Evolutionary conservation across 2,329 filamentous ascomycete species (phyloP).

Genomic region (Diaporthe aspalathi): DNA sequence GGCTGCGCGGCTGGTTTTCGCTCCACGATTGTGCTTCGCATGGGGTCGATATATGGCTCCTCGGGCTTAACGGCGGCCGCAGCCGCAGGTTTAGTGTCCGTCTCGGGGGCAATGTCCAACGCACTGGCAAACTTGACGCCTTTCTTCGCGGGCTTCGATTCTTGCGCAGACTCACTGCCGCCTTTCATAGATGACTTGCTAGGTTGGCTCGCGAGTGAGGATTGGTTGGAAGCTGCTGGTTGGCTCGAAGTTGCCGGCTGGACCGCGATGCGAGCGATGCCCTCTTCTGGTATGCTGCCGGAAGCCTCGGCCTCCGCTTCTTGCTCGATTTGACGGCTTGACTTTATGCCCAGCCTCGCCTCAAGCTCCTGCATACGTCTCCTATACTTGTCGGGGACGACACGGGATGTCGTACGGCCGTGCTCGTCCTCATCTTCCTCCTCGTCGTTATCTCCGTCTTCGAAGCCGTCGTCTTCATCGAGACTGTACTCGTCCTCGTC

Average conservation of each 20-base stretch:
- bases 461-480: constrained; percentile 63
- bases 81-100: constrained; percentile 42
- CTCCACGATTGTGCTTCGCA: constrained; percentile 45
- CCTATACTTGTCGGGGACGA: constrained; percentile 80
- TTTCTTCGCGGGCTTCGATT: constrained; percentile 57
- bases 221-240: constrained; percentile 18
- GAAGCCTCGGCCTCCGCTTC: constrained; percentile 42
- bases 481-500: constrained; percentile 44
- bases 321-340: constrained; percentile 52
- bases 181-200: constrained; percentile 46
- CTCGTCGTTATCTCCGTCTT: constrained; percentile 60
- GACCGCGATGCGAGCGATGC: constrained; percentile 69
- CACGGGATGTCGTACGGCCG: constrained; percentile 76
- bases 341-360: constrained; percentile 74
- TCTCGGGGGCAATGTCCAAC: constrained; percentile 74
- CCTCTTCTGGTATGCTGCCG: constrained; percentile 51
- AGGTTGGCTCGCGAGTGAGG: constrained; percentile 41
- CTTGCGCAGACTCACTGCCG: constrained; percentile 37
- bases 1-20: constrained; percentile 41
- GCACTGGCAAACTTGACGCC: constrained; percentile 83
- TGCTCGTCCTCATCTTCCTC: constrained; percentile 81
- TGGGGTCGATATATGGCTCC: constrained; percentile 41
- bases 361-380: constrained; percentile 88
- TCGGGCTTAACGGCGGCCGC: constrained; percentile 44
- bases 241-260: constrained; percentile 45